These are phyloP conservation scores for Akanthomyces uredinophilus DNA, from an alignment of 2,329 filamentous ascomycete genomes.

Conservation along the genomic window DNA sequence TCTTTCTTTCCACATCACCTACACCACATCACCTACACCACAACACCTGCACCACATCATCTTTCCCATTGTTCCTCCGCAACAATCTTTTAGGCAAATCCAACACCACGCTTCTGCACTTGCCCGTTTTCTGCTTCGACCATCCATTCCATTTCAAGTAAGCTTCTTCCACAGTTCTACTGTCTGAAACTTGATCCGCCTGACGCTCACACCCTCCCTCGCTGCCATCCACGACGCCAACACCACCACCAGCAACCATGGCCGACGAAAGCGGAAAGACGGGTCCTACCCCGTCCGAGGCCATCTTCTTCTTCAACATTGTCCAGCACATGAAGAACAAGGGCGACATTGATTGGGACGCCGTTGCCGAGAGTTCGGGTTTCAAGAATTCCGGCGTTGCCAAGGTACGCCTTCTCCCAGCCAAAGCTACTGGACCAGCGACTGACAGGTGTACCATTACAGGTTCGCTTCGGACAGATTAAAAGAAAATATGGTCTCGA, in stretches of 20 bases:
- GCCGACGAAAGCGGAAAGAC: conserved; percentile 26
- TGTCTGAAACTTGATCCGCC: background rate
- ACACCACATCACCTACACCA: no score
- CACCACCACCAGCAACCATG: conserved; percentile 22
- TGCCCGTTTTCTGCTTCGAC: background rate
- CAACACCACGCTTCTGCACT: background rate
- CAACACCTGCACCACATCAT: background rate
- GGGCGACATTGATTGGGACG: conserved; percentile 44
- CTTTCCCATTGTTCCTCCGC: background rate
- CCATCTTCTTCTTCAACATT: conserved; percentile 40
- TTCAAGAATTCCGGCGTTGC: conserved; percentile 44
- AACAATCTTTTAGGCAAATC: no score
- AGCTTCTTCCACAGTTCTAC: background rate
- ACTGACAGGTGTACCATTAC: background rate
- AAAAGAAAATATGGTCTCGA: conserved; percentile 41
- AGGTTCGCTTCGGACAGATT: conserved; percentile 46
- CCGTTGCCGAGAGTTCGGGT: conserved; percentile 35
- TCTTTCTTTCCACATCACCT: background rate
- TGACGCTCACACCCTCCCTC: background rate
- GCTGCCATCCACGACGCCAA: background rate
- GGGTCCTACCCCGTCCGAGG: conserved; percentile 36
- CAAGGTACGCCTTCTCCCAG: conserved; percentile 28
- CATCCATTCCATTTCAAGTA: background rate
- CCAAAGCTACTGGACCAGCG: background rate
- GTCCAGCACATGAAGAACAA: conserved; percentile 39